A percentile compares a stretch with the other conserved stretches of the same genome.
Conservation (phyloP, 2,329 filamentous ascomycete species). For the Epichloe gansuensis region DNA sequence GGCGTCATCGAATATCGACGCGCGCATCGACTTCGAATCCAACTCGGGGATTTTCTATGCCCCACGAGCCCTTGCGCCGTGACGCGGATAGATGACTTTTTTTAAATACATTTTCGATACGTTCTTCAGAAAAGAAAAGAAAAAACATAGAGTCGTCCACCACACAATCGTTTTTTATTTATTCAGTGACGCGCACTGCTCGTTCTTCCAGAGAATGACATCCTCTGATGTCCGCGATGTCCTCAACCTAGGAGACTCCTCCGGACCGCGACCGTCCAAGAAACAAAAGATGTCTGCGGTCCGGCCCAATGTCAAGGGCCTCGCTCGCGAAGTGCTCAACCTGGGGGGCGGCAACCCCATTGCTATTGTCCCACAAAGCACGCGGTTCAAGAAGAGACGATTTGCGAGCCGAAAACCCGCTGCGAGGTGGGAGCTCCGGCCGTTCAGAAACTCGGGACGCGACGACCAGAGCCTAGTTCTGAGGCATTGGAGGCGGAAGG, state of each 20-base stretch:
- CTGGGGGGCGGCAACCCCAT: slow-evolving; percentile 54
- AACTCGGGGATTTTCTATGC: neutral
- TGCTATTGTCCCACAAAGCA: slow-evolving; percentile 48
- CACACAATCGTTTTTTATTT: no score
- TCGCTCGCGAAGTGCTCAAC: slow-evolving; percentile 53
- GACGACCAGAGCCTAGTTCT: slow-evolving; percentile 53
- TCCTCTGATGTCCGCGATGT: slow-evolving; percentile 79
- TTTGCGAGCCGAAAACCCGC: slow-evolving; percentile 42
- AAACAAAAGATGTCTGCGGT: slow-evolving; percentile 58
- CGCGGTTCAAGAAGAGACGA: slow-evolving; percentile 46
- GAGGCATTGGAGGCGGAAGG: slow-evolving; percentile 66
- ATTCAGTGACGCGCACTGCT: neutral
- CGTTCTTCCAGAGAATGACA: slow-evolving; percentile 38
- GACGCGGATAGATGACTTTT: neutral
- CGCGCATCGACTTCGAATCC: neutral
- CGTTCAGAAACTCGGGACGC: slow-evolving; percentile 69
- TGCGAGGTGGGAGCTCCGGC: slow-evolving; percentile 50
- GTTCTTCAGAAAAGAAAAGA: neutral
- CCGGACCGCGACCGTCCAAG: slow-evolving; percentile 48
- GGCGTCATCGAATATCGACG: neutral
- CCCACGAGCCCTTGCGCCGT: neutral
- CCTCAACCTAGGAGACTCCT: slow-evolving; percentile 58
- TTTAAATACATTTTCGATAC: neutral
- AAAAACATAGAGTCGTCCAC: neutral
- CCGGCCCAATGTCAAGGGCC: slow-evolving; percentile 46